Evolutionary conservation across 2,329 filamentous ascomycete species (phyloP).

Genomic region (Verruconis gallopava): DNA sequence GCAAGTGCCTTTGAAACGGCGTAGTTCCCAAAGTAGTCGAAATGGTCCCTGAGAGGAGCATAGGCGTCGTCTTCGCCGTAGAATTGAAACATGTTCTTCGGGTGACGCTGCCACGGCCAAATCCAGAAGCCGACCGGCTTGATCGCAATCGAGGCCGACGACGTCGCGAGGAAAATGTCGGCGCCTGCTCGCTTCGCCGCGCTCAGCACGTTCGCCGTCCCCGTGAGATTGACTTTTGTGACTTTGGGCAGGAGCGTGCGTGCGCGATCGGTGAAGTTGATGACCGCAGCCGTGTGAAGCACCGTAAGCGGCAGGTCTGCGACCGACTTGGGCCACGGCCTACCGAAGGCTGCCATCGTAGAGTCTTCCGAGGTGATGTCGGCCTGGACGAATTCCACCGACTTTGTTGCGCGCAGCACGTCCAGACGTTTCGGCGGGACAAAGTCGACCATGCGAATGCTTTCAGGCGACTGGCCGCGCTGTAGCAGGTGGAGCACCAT

Average conservation of each 20-base stretch:
- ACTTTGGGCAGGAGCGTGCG: slow-evolving; percentile 32
- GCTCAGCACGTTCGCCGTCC: slow-evolving; percentile 36
- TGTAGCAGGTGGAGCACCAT: slow-evolving; percentile 41
- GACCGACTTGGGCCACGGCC: slow-evolving; percentile 32
- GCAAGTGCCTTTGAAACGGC: slow-evolving; percentile 39
- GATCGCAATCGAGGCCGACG: slow-evolving; percentile 36
- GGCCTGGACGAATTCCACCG: slow-evolving; percentile 34
- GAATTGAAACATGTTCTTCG: slow-evolving; percentile 32
- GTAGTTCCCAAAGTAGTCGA: slow-evolving; percentile 36
- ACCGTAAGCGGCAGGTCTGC: slow-evolving; percentile 39
- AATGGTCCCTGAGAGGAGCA: slow-evolving; percentile 25
- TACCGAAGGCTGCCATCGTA: slow-evolving; percentile 33
- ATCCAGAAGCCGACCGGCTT: slow-evolving; percentile 31
- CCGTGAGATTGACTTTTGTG: slow-evolving; percentile 37
- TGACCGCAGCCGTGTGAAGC: slow-evolving; percentile 44
- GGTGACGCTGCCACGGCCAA: slow-evolving; percentile 30
- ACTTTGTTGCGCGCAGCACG: slow-evolving; percentile 28
- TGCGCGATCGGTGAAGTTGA: slow-evolving; percentile 38
- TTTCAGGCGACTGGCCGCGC: slow-evolving; percentile 37
- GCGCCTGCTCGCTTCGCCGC: slow-evolving; percentile 35
- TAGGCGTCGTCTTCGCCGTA: slow-evolving; percentile 24
- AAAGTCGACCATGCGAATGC: slow-evolving; percentile 43
- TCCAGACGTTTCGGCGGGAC: slow-evolving; percentile 25
- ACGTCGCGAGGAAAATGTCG: slow-evolving; percentile 40
- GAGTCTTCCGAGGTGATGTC: slow-evolving; percentile 37